Conservation (phyloP, 2,329 filamentous ascomycete species). For the Arthrobotrys entomopaga region DNA sequence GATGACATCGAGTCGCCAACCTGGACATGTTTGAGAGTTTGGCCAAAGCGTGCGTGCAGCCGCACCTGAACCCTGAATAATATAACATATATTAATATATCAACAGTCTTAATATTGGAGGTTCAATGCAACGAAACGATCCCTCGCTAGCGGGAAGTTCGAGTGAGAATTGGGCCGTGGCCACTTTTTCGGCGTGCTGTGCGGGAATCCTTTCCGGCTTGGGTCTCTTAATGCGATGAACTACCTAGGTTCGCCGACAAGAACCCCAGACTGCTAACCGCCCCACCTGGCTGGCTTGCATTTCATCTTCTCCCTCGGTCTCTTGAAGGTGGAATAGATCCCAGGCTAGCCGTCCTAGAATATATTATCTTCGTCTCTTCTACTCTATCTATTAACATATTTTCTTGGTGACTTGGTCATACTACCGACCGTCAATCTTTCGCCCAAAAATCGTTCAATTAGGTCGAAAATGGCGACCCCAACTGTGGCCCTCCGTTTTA, state of each 20-base stretch:
- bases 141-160: no score
- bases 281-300: background rate
- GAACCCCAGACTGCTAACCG: background rate
- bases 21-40: no score
- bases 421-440: no score
- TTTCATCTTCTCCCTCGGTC: background rate
- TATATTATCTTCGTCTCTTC: background rate
- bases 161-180: slow-evolving; percentile 3
- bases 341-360: background rate
- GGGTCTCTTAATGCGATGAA: no score
- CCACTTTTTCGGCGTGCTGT: slow-evolving; percentile 9
- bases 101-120: no score
- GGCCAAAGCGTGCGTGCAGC: no score
- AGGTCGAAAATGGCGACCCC: slow-evolving; percentile 34
- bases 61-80: no score
- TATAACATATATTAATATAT: no score
- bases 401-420: background rate
- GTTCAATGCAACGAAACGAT: no score
- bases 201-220: background rate
- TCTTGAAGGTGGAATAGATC: no score
- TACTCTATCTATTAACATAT: background rate
- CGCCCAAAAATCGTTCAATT: background rate
- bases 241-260: no score
- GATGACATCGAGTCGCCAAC: no score
- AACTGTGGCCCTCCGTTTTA: slow-evolving; percentile 34